Percentiles rank a stretch among this genome's conserved stretches.
Evolutionary conservation across 192 early-diverging fungal species (phyloP).

Genomic region (Spizellomyces punctatus): DNA sequence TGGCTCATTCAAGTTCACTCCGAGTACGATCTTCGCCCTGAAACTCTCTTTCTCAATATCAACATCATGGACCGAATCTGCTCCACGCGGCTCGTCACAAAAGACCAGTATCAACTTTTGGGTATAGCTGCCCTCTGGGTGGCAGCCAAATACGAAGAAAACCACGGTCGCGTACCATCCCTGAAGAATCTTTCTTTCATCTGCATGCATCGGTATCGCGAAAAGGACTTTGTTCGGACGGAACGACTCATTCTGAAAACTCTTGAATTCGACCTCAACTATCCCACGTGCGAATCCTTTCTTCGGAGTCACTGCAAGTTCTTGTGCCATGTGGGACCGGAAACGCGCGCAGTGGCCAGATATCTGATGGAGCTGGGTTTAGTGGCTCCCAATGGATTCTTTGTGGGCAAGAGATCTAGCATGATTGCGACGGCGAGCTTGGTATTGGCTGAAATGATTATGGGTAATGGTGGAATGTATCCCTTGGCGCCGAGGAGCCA

Average conservation of each 20-base stretch:
- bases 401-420: constrained; percentile 44
- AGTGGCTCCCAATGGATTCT: constrained; percentile 39
- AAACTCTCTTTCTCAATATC: constrained; percentile 60
- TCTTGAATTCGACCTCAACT: constrained; percentile 48
- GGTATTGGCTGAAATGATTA: constrained; percentile 24
- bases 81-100: constrained; percentile 34
- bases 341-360: constrained; percentile 45
- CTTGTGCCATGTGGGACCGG: constrained; percentile 18
- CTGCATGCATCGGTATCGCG: constrained; percentile 41
- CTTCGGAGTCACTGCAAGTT: constrained; percentile 35
- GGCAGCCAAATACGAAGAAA: constrained; percentile 64
- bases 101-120: constrained; percentile 51
- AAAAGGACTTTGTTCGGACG: constrained; percentile 49
- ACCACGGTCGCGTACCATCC: constrained; percentile 59
- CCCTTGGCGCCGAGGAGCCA: background rate
- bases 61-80: constrained; percentile 58
- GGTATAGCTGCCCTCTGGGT: constrained; percentile 62
- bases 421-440: constrained; percentile 46
- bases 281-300: constrained; percentile 54
- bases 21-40: constrained; percentile 54
- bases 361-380: constrained; percentile 55
- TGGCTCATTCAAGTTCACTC: constrained; percentile 59
- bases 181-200: constrained; percentile 50
- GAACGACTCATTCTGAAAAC: constrained; percentile 50
- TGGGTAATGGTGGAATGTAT: background rate